Evolutionary conservation across 495 filamentous ascomycete genomes (phyloP).

Genomic region (Penicillium arizonense): DNA sequence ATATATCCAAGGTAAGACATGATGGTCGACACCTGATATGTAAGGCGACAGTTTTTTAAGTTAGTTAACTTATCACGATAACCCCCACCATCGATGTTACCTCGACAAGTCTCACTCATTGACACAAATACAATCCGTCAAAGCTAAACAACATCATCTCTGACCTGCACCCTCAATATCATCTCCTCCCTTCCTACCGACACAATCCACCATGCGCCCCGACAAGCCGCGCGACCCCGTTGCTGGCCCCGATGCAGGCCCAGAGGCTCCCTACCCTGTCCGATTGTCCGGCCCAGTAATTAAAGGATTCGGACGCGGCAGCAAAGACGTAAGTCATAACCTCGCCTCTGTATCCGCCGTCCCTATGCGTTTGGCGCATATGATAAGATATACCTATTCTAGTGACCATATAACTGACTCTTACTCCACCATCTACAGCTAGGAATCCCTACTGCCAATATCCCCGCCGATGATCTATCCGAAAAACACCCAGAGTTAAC

Average conservation of each 20-base stretch:
- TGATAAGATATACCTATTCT: no score
- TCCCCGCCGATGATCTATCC: conserved; percentile 73
- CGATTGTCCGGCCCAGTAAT: conserved; percentile 80
- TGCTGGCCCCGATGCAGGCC: conserved; percentile 68
- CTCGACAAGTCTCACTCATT: neutral
- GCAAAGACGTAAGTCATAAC: conserved; percentile 63
- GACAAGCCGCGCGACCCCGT: conserved; percentile 56
- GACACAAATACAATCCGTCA: neutral
- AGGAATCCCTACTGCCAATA: conserved; percentile 96
- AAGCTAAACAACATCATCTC: neutral
- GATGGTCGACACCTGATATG: no score
- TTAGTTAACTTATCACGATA: conserved; percentile 8
- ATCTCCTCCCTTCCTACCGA: neutral
- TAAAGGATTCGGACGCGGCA: conserved; percentile 89
- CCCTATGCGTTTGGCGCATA: no score
- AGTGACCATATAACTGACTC: conserved; percentile 1
- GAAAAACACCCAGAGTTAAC: conserved; percentile 64
- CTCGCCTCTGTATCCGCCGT: no score
- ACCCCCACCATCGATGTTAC: conserved; percentile 4
- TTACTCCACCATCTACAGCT: conserved; percentile 48
- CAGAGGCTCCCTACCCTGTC: conserved; percentile 76
- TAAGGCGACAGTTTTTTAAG: neutral
- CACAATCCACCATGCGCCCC: conserved; percentile 32
- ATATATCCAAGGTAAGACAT: no score
- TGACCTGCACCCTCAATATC: neutral